A percentile compares a stretch with the other conserved stretches of the same genome.
These are phyloP conservation scores for Thielaviopsis ethacetica DNA, from an alignment of 2,329 filamentous ascomycete species.

Conservation along the genomic window DNA sequence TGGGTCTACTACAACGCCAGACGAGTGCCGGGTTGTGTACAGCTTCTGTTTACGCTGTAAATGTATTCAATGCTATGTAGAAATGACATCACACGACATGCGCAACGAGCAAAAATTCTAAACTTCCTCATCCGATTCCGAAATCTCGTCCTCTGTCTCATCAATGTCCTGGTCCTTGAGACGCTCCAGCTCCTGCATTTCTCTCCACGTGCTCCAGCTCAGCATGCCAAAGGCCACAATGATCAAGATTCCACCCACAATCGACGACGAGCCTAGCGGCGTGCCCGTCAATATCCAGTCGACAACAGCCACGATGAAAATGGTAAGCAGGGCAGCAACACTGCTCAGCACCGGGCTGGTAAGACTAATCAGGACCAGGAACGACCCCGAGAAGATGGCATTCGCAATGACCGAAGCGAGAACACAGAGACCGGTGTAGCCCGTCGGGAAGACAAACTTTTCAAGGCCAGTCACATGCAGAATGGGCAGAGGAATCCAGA, in stretches of 20 bases:
- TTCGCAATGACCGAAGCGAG: slow-evolving; percentile 70
- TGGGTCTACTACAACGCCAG: neutral
- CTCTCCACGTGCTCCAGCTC: slow-evolving; percentile 80
- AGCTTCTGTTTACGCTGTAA: neutral
- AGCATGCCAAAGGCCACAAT: slow-evolving; percentile 75
- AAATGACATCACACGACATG: neutral
- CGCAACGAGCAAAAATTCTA: neutral
- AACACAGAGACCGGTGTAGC: slow-evolving; percentile 65
- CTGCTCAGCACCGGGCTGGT: slow-evolving; percentile 86
- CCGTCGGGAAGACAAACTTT: slow-evolving; percentile 63
- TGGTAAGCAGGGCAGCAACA: slow-evolving; percentile 84
- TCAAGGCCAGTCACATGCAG: slow-evolving; percentile 68
- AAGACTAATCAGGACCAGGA: slow-evolving; percentile 80
- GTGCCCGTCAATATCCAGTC: slow-evolving; percentile 77
- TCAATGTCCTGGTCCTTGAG: slow-evolving; percentile 38
- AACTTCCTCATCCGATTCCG: slow-evolving; percentile 5
- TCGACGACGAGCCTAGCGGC: slow-evolving; percentile 55
- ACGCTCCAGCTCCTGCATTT: slow-evolving; percentile 72
- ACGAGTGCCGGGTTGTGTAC: neutral
- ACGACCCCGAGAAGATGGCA: slow-evolving; percentile 81
- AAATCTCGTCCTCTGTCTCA: slow-evolving; percentile 16
- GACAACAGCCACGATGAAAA: slow-evolving; percentile 86
- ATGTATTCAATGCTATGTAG: neutral
- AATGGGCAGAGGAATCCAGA: slow-evolving; percentile 84
- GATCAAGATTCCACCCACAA: slow-evolving; percentile 74